Evolutionary conservation across 2,329 filamentous ascomycete species (phyloP), one percentile per base, ranked within the genome.

Genomic region (Pseudodiploospora longispora): DNA sequence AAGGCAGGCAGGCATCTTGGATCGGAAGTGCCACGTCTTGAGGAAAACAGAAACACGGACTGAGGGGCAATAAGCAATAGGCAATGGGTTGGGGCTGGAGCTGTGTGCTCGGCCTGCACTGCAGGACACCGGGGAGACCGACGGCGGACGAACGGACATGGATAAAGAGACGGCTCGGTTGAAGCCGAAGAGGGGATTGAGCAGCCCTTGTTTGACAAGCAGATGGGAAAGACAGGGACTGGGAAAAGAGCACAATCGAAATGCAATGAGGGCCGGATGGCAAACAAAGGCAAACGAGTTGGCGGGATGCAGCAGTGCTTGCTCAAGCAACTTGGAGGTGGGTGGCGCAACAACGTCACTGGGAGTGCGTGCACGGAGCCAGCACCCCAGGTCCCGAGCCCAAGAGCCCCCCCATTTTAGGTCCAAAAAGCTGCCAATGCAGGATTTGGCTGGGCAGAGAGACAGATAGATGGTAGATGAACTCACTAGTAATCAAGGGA

Each of bases 91-190:
- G 19, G 43, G 45, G 45, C 36, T 35, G 38, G 10, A 28, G 41
- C 41, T 40, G 42, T 47, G 44, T 41, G 44, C 45, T 42, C 38
- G 43, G 42, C 30, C 19, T 31, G 35, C 38, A 40, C 46, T 40
- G 46, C 42, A 42, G 36, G 30, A 42, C 36, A 41, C 46, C 46
- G 46, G 46, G 46, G 42, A 47, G 46, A 41, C 46, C 46, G 46
- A 47, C 42, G 45, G 46, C 35, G 38, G 38, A 41, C 36, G 42
- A 29, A 34, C 37, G 45, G 46, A 38, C 19, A 38, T 42, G 29
- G 34, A 41, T 41, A 42, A 33, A 41, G 38, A 47, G 19, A 44
- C 42, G 46, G 46, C 38, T 39, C 12, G 34, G 42, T 37, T 34
- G 46, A 36, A 45, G 38, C 42, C 46, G 42, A 47, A 38, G 19